phyloP scores from a whole-genome alignment of 768 basidiomycete species.

The Aureoboletus auriporus region DNA sequence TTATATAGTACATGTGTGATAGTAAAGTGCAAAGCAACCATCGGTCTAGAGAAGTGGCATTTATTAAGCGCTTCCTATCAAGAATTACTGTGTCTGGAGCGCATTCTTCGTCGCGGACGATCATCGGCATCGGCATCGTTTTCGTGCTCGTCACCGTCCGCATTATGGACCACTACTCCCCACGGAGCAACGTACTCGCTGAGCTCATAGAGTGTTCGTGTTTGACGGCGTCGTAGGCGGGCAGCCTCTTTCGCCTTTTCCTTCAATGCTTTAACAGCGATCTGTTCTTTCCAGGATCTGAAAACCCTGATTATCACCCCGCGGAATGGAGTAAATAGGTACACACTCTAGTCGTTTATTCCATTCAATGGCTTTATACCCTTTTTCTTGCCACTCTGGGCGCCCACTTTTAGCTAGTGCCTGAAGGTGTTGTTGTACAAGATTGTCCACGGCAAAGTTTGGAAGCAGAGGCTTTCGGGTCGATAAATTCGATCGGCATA shows the following conservation, averaged over 20 bases:
- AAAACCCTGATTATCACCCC: not conserved
- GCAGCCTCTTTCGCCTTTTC: constrained; percentile 15
- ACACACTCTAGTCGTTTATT: constrained; percentile 50
- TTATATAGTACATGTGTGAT: constrained; percentile 1
- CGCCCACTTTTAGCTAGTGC: constrained; percentile 43
- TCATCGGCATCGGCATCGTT: not conserved
- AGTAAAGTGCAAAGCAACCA: not conserved
- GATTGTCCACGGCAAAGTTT: constrained; percentile 58
- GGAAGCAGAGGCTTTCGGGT: constrained; percentile 49
- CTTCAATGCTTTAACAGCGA: constrained; percentile 10
- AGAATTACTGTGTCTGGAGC: constrained; percentile 9
- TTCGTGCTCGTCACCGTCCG: constrained; percentile 1
- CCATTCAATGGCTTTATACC: constrained; percentile 50
- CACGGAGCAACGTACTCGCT: constrained; percentile 6
- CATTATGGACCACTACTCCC: constrained; percentile 5
- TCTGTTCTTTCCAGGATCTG: constrained; percentile 29
- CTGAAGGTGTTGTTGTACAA: constrained; percentile 56
- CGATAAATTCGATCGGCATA: constrained; percentile 52
- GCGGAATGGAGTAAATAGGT: not conserved
- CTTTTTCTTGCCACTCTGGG: constrained; percentile 51
- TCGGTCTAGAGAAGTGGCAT: not conserved
- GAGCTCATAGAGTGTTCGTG: constrained; percentile 11
- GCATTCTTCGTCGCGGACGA: constrained; percentile 14
- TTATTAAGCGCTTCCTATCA: not conserved
- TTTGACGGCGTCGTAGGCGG: constrained; percentile 10